Percentiles rank a stretch among this genome's conserved stretches.
phyloP scores from a whole-genome alignment of 1,284 basidiomycete species.

The Ceratobasidium sp. region DNA sequence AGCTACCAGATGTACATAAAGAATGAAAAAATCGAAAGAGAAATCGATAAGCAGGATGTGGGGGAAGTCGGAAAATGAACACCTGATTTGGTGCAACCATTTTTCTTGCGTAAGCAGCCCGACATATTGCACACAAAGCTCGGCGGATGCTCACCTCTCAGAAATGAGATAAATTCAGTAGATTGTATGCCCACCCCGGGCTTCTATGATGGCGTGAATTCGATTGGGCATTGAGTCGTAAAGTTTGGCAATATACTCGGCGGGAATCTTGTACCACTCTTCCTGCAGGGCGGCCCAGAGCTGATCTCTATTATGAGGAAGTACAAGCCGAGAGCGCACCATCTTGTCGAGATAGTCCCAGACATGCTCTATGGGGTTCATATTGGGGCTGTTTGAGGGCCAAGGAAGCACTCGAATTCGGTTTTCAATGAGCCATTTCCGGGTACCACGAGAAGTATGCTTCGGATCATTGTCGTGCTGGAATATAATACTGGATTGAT shows the following conservation, averaged over 20 bases:
- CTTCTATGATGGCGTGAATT: neutral
- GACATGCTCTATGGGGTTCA: slow-evolving; percentile 9
- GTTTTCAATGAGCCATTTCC: neutral
- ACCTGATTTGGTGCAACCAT: no score
- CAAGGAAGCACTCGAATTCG: slow-evolving; percentile 16
- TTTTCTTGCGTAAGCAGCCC: no score
- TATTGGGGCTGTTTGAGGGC: slow-evolving; percentile 19
- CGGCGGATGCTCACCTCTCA: no score
- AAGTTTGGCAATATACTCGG: neutral
- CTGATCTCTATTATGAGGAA: neutral
- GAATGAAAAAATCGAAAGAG: no score
- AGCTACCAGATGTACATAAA: no score
- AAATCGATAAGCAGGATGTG: no score
- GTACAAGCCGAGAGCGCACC: neutral
- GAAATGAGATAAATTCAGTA: neutral
- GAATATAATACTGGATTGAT: neutral
- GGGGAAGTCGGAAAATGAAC: no score
- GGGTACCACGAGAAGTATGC: neutral
- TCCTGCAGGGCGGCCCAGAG: slow-evolving; percentile 16
- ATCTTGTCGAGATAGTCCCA: slow-evolving; percentile 8
- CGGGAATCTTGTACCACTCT: slow-evolving; percentile 6
- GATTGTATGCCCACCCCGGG: neutral
- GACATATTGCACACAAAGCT: no score
- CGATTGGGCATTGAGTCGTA: neutral
- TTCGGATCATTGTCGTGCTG: no score